A percentile compares a stretch with the other conserved stretches of the same genome.
Evolutionary conservation across 352 stramenopile genomes (phyloP).

Genomic region (Hyaloperonospora brassicae): DNA sequence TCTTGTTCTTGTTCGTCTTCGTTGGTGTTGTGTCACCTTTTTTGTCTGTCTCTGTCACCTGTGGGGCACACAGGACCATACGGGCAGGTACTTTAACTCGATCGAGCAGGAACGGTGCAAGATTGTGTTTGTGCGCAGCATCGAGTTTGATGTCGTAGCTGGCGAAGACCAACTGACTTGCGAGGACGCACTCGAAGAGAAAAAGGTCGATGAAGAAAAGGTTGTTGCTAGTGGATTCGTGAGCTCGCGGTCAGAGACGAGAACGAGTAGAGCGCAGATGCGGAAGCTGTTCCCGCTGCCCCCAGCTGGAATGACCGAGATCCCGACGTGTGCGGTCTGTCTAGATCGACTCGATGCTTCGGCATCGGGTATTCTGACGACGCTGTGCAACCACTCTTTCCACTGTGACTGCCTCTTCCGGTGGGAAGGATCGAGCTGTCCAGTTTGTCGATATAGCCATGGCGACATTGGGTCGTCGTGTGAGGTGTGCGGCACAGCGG

Average conservation of each 20-base stretch:
- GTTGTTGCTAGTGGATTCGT: slow-evolving; percentile 1
- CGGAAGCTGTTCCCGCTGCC: slow-evolving; percentile 50
- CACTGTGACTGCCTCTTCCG: slow-evolving; percentile 93
- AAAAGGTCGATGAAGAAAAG: slow-evolving; percentile 13
- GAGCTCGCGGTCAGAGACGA: slow-evolving; percentile 18
- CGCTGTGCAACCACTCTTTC: slow-evolving; percentile 97
- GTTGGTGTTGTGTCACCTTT: background rate
- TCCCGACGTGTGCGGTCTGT: slow-evolving; percentile 88
- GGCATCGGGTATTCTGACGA: slow-evolving; percentile 90
- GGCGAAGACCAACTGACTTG: slow-evolving; percentile 14
- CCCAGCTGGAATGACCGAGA: slow-evolving; percentile 77
- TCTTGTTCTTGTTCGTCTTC: no score
- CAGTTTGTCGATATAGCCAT: slow-evolving; percentile 95
- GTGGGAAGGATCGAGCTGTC: slow-evolving; percentile 93
- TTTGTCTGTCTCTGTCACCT: slow-evolving; percentile 3
- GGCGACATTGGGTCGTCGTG: slow-evolving; percentile 89
- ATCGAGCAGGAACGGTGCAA: slow-evolving; percentile 87
- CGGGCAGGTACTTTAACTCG: slow-evolving; percentile 88
- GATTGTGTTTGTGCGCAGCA: slow-evolving; percentile 85
- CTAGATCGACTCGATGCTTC: slow-evolving; percentile 84
- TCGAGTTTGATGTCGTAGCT: slow-evolving; percentile 70
- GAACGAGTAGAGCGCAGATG: slow-evolving; percentile 22
- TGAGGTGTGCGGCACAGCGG: slow-evolving; percentile 89
- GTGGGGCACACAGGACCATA: slow-evolving; percentile 47
- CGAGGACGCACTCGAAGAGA: slow-evolving; percentile 17